These are phyloP conservation scores for Scenedesmus sp. DNA, from an alignment of 163 green algal species.

Conservation along the genomic window DNA sequence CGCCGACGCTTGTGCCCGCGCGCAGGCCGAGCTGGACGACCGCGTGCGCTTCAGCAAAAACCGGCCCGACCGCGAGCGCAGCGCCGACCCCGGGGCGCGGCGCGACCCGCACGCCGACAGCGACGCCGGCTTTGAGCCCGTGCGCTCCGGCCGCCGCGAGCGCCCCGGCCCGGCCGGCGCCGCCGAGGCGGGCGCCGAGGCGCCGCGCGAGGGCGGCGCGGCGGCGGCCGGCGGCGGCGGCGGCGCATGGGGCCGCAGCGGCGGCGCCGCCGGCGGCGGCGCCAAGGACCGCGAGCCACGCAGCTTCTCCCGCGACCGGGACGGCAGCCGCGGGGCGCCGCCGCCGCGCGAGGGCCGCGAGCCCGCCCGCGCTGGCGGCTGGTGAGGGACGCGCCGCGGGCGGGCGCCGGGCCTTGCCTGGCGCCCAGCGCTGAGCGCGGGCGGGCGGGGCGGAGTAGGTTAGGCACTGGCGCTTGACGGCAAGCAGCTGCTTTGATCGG, in stretches of 20 bases:
- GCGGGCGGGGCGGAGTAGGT: too few species aligned
- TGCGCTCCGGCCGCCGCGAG: slow-evolving; percentile 18
- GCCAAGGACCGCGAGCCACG: not conserved
- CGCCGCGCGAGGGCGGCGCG: not conserved
- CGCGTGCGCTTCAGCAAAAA: slow-evolving; percentile 50
- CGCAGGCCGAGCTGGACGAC: slow-evolving; percentile 53
- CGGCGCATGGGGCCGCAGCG: not conserved
- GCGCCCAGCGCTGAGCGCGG: too few species aligned
- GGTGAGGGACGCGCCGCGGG: too few species aligned
- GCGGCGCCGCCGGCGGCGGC: not conserved
- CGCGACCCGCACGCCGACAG: not conserved
- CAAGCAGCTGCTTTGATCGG: too few species aligned
- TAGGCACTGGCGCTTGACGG: too few species aligned
- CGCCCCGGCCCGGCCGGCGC: too few species aligned
- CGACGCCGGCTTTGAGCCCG: slow-evolving; percentile 17
- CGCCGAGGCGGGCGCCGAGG: too few species aligned
- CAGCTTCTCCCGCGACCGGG: not conserved
- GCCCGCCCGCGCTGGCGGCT: too few species aligned
- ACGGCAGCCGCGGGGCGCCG: too few species aligned
- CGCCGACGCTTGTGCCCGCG: not conserved
- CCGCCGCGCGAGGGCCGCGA: too few species aligned
- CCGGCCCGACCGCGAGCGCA: slow-evolving; percentile 28
- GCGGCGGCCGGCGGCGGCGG: not conserved
- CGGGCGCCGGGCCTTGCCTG: too few species aligned
- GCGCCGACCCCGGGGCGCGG: not conserved